Conservation (phyloP, 805 yeast genomes). For the Debaryomyces prosopidis region DNA sequence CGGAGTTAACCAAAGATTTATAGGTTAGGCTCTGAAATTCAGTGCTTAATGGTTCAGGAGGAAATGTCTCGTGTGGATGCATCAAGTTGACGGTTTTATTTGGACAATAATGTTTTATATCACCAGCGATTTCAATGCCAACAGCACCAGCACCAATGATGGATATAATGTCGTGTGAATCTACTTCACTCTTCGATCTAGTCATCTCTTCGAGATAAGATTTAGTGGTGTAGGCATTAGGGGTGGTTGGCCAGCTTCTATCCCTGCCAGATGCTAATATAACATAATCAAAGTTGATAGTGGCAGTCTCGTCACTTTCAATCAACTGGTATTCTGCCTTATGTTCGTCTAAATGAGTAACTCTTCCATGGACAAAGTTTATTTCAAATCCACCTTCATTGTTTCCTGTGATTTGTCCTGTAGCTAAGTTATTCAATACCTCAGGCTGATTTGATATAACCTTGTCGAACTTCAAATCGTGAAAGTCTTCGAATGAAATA, state of each 20-base stretch:
- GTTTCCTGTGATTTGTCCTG: conserved; percentile 5
- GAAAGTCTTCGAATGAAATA: conserved; percentile 30
- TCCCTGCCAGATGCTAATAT: conserved; percentile 51
- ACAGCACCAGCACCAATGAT: conserved; percentile 49
- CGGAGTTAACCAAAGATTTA: conserved; percentile 26
- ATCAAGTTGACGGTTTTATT: conserved; percentile 34
- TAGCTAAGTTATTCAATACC: conserved; percentile 13
- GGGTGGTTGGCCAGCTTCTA: conserved; percentile 56
- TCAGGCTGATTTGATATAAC: conserved; percentile 24
- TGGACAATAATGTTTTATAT: conserved; percentile 33
- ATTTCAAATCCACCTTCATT: conserved; percentile 18
- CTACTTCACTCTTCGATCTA: conserved; percentile 28
- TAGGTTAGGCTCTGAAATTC: conserved; percentile 28
- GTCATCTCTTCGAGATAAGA: conserved; percentile 45
- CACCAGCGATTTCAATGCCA: conserved; percentile 44
- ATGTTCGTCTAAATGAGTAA: conserved; percentile 23
- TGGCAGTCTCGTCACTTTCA: conserved; percentile 7
- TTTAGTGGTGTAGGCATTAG: conserved; percentile 40
- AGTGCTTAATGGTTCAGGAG: conserved; percentile 36
- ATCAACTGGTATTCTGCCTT: conserved; percentile 27
- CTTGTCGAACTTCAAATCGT: conserved; percentile 27
- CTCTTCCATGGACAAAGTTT: conserved; percentile 35
- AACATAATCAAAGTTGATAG: conserved; percentile 45
- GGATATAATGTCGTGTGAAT: conserved; percentile 33
- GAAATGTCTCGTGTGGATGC: conserved; percentile 37